A percentile compares a stretch with the other conserved stretches of the same genome.
These are phyloP conservation scores for Tribonema minus DNA, from an alignment of 108 stramenopile species.

Conservation along the genomic window DNA sequence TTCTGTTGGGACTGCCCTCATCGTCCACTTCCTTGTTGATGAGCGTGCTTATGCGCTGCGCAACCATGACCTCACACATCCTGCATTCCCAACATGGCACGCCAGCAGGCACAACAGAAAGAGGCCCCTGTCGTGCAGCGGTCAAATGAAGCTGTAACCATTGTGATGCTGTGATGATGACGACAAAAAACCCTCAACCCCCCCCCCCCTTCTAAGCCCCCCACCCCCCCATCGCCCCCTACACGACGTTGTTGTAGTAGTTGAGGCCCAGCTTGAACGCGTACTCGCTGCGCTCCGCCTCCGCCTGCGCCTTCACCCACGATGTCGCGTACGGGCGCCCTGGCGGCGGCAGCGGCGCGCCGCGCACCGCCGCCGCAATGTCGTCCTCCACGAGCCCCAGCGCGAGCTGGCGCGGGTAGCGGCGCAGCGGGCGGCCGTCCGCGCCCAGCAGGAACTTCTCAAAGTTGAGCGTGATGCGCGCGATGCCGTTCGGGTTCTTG, in stretches of 20 bases:
- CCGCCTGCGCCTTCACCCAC: conserved; percentile 46
- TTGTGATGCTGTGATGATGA: too few relatives aligned
- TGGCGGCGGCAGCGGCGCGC: conserved; percentile 30
- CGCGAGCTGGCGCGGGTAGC: conserved; percentile 51
- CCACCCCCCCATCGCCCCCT: too few relatives aligned
- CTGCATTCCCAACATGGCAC: too few relatives aligned
- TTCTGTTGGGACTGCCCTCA: too few relatives aligned
- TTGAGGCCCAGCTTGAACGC: conserved; percentile 54
- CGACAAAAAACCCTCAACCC: too few relatives aligned
- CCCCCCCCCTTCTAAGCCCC: too few relatives aligned
- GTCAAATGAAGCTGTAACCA: too few relatives aligned
- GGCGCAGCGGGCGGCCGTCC: conserved; percentile 40
- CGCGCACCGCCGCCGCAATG: conserved; percentile 37
- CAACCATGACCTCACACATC: too few relatives aligned
- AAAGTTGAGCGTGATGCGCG: conserved; percentile 53
- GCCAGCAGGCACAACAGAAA: too few relatives aligned
- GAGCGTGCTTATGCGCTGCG: too few relatives aligned
- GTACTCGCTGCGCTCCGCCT: conserved; percentile 46
- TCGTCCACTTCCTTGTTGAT: too few relatives aligned
- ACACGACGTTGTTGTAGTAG: conserved; percentile 50
- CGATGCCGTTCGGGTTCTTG: conserved; percentile 57
- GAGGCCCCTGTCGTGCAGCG: too few relatives aligned
- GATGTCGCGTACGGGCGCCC: conserved; percentile 11
- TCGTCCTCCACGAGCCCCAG: conserved; percentile 49
- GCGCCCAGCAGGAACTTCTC: conserved; percentile 57